Base-by-base conservation (phyloP, 140 eudicot species). In the Erigeron philadelphicus region DNA sequence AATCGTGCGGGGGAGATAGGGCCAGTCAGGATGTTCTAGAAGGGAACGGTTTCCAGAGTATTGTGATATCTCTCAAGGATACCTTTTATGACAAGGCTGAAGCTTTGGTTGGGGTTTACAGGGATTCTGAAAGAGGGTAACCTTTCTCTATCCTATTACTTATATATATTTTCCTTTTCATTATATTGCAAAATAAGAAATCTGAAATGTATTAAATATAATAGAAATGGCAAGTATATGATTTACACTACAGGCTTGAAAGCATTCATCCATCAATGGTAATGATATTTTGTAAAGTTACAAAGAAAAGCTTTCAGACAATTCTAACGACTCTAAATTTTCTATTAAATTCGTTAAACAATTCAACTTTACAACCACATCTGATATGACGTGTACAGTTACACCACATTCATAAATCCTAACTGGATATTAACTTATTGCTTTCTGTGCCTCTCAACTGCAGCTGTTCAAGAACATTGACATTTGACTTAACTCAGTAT, bases 31-130 rank as follows among this genome's bases (percentile, higher is more conserved):
- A 86, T 48, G 83, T 75, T 61, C 15, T 78, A 40, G 89, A 80
- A 43, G 89, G 87, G 58, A 73, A 81, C 38, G 95, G 95, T 61
- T 94, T 94, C 75, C 99, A 94, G 79, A 94, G 99, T 72, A 94
- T 94, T 3, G 99, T 94, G 63, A 94, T 94, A 16, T 94, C 99
- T 0, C 91, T 89, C 46, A 94, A 94, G 81, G 99, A 94, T 78
- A 89, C 86, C 75, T 94, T 94, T 75, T 94, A 89, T 76, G 96
- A 94, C 78, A 94, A 94, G 81, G 99, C 99, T 67, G 95, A 94
- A 80, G 97, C 95, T 72, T 46, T 94, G 80, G 95, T 94, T 70
- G 99, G 99, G 41, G 99, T 94, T 52, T 94, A 80, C 76, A 81
- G 97, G 76, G 99, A 94, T 76, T 78, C 97, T 40, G 95, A 87